Evolutionary conservation across 1,139 yeast species (phyloP), one percentile per base, ranked within the genome.

Genomic region (Pichia sorboxylosa): DNA sequence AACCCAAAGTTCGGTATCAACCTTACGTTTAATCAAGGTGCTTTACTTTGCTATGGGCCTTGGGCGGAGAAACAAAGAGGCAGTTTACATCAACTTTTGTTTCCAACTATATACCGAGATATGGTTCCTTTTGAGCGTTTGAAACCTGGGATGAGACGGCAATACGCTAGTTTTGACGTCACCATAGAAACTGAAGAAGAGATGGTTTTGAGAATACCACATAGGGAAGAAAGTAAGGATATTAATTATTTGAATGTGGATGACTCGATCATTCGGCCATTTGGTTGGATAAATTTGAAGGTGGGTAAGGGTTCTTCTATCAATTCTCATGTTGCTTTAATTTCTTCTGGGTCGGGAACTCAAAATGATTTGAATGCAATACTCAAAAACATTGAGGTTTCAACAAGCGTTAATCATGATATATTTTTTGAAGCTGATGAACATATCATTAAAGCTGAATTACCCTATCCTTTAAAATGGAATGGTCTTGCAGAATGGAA

Each of bases 61-160:
- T 87, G 97, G 96, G 81, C 96, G 0, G 94, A 87, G 39, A 70
- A 87, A 28, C 94, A 90, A 52, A 54, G 94, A 16, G 64, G 65
- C 2, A 70, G 77, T 1, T 48, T 87, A 8, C 90, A 79, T 39
- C 57, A 63, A 8, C 59, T 76, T 58, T 59, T 90, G 26, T 72
- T 78, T 39, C 98, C 98, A 0, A 53, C 69, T 0, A 53, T 74
- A 6, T 72, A 81, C 21, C 58, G 77, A 30, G 83, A 83, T 46
- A 56, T 75, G 1, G 45, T 49, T 6, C 75, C 80, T 0, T 59
- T 65, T 1, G 46, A 48, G 10, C 50, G 44, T 13, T 57, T 69
- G 6, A 35, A 39, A 2, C 62, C 73, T 0, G 90, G 84, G 0
- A 56, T 58, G 6, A 40, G 45, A 14, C 60, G 97, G 40, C 56